Evolutionary conservation across 2,329 filamentous ascomycete species (phyloP).

Genomic region (Verticillium zaregamsianum): DNA sequence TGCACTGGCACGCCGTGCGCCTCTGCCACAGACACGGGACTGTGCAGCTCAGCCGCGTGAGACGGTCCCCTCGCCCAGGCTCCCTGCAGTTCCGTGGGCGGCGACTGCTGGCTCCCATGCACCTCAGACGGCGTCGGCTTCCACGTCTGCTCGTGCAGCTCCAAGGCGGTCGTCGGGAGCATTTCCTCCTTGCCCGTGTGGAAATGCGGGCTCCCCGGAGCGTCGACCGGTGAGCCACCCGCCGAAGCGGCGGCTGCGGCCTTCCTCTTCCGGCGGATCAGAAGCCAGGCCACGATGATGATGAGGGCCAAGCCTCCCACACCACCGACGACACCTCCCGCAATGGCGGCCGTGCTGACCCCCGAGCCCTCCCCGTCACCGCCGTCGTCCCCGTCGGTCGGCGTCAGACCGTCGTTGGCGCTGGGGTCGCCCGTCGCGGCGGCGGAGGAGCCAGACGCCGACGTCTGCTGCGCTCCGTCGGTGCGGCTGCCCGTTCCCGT

Average conservation of each 20-base stretch:
- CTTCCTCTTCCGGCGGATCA: not conserved
- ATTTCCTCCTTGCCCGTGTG: not conserved
- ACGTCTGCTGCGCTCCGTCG: not conserved
- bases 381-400: constrained; percentile 4
- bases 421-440: constrained; percentile 2
- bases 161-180: not conserved
- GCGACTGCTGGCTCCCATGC: not conserved
- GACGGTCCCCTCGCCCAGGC: not conserved
- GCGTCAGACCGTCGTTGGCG: not conserved
- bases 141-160: not conserved
- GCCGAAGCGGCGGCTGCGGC: not conserved
- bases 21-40: not conserved
- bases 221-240: not conserved
- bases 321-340: constrained; percentile 19
- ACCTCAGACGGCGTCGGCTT: not conserved
- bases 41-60: not conserved
- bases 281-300: constrained; percentile 16
- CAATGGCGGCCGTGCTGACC: constrained; percentile 27
- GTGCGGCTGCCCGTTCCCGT: constrained; percentile 7
- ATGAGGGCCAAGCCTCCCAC: constrained; percentile 18
- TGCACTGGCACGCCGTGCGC: not conserved
- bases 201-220: not conserved
- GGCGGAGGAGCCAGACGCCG: constrained; percentile 1
- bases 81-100: not conserved
- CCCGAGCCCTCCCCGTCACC: constrained; percentile 1